A percentile compares a stretch with the other conserved stretches of the same genome.
Evolutionary conservation across 2,329 filamentous ascomycete genomes (phyloP).

Genomic region (Paraconiothyrium brasiliense): DNA sequence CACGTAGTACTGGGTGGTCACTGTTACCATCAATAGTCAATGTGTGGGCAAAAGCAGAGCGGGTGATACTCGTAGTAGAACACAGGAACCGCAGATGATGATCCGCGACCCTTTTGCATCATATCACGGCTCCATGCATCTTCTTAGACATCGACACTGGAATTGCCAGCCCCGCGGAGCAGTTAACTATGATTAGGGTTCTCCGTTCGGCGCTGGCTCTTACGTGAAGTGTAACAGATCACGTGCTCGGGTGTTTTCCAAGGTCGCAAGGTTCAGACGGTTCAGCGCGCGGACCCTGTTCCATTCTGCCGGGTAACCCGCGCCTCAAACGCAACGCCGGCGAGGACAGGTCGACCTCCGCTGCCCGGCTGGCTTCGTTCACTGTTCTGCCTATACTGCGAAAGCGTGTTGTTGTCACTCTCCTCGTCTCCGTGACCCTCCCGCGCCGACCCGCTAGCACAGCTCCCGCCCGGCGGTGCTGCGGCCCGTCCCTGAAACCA

Average conservation of each 20-base stretch:
- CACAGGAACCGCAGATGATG: neutral
- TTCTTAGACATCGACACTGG: neutral
- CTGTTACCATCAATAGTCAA: neutral
- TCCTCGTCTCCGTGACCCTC: neutral
- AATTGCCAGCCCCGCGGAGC: neutral
- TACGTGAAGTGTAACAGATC: neutral
- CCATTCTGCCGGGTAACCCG: conserved; percentile 1
- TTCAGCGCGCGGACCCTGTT: neutral
- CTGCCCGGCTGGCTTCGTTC: neutral
- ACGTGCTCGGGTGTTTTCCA: neutral
- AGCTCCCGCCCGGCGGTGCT: conserved; percentile 2
- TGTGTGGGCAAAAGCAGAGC: neutral
- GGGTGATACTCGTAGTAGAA: neutral
- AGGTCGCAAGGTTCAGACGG: neutral
- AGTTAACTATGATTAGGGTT: neutral
- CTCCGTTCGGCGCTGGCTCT: neutral
- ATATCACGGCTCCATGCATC: neutral
- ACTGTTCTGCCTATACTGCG: neutral
- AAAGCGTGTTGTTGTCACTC: neutral
- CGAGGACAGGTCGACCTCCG: conserved; percentile 1
- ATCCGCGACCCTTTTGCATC: neutral
- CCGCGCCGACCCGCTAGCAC: conserved; percentile 15
- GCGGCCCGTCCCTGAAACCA: conserved; percentile 33
- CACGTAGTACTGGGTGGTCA: neutral
- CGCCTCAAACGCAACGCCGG: conserved; percentile 12